These are phyloP conservation scores for Saccharum hybrid DNA, from an alignment of 202 grass and related monocot genomes.

Conservation along the genomic window DNA sequence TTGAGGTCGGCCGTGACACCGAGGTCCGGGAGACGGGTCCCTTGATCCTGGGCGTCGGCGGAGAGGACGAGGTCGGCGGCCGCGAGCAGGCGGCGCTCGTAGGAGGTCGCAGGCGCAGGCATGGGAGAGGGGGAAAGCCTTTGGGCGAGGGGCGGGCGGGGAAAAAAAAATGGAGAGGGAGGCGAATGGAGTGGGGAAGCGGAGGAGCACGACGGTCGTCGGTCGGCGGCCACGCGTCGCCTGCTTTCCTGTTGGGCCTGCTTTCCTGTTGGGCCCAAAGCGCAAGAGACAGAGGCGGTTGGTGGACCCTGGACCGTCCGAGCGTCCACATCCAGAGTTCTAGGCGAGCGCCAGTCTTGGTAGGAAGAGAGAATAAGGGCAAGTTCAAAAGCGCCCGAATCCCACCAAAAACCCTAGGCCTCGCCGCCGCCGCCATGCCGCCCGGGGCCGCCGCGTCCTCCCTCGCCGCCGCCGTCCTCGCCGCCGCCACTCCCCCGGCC, in stretches of 20 bases:
- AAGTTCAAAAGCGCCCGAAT: neutral
- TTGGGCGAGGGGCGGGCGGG: neutral
- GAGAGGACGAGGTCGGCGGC: conserved; percentile 70
- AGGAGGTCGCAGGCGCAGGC: conserved; percentile 38
- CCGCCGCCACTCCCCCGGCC: conserved; percentile 46
- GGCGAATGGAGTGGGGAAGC: neutral
- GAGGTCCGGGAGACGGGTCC: conserved; percentile 31
- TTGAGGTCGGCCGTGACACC: conserved; percentile 75
- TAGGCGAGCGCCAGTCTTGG: no score
- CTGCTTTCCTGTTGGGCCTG: neutral
- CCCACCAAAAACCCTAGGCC: conserved; percentile 36
- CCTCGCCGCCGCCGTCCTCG: conserved; percentile 54
- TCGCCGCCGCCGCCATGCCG: conserved; percentile 44
- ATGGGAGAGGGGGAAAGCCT: neutral
- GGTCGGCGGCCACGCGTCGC: neutral
- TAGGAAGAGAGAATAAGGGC: no score
- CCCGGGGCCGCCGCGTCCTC: conserved; percentile 53
- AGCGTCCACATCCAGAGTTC: no score
- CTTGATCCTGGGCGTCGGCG: conserved; percentile 21
- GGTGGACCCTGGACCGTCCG: no score
- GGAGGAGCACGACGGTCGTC: neutral
- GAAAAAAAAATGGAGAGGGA: no score
- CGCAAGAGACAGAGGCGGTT: no score
- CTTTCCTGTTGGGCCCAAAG: neutral
- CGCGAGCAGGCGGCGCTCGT: conserved; percentile 65